These are phyloP conservation scores for Chondrus crispus DNA, from an alignment of 23 red algal genomes.

Conservation along the genomic window DNA sequence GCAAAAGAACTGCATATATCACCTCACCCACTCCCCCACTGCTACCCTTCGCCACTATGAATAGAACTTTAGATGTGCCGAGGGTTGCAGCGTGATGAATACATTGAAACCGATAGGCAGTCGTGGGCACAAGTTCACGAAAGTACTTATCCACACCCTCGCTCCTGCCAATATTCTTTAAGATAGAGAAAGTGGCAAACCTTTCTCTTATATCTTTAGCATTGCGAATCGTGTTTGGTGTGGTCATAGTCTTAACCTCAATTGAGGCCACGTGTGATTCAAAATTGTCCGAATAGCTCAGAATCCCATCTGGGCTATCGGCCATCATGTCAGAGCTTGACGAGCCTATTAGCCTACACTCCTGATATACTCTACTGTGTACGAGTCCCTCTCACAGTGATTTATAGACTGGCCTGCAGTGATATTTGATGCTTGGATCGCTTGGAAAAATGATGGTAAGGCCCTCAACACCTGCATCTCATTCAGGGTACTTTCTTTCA, in stretches of 20 bases:
- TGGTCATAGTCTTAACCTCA: constrained; percentile 29
- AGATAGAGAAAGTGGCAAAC: neutral
- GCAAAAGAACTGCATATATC: neutral
- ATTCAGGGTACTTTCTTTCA: neutral
- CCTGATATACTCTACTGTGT: neutral
- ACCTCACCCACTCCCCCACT: neutral
- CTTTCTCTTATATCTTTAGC: neutral
- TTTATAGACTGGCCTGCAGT: neutral
- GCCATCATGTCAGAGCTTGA: neutral
- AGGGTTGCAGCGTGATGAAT: neutral
- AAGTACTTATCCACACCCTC: neutral
- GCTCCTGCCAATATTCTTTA: neutral
- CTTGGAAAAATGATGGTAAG: neutral
- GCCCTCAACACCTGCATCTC: neutral
- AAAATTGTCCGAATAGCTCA: neutral
- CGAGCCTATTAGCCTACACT: neutral
- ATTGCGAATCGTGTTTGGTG: neutral
- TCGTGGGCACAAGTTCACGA: neutral
- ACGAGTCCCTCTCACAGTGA: neutral
- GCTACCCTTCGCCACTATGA: neutral
- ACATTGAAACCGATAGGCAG: constrained; percentile 14
- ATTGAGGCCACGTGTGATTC: neutral
- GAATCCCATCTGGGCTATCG: constrained; percentile 7
- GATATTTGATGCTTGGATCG: neutral
- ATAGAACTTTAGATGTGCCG: neutral